Percentiles rank a stretch among this genome's conserved stretches.
Conservation (phyloP, 768 basidiomycete species). For the Psilocybe azurescens region DNA sequence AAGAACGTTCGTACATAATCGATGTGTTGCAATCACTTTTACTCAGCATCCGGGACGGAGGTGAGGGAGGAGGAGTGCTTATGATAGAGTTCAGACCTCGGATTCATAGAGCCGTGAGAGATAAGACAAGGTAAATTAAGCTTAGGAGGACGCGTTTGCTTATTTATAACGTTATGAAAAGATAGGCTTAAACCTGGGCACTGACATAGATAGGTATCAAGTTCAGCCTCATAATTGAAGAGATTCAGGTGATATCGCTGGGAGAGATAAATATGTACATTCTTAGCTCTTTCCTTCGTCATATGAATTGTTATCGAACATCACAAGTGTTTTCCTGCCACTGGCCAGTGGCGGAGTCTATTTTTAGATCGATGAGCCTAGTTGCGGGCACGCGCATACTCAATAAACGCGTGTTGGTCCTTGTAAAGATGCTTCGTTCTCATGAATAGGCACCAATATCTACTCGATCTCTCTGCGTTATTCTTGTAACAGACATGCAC, state of each 20-base stretch:
- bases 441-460: neutral
- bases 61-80: neutral
- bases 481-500: neutral
- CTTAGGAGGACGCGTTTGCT: neutral
- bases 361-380: neutral
- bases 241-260: neutral
- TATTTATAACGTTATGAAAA: neutral
- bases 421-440: neutral
- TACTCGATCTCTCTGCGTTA: neutral
- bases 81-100: neutral
- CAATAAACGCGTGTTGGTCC: constrained; percentile 16
- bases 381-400: constrained; percentile 12
- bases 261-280: neutral
- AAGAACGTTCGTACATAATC: too few species aligned
- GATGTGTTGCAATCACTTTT: too few species aligned
- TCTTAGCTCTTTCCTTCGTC: neutral
- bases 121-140: neutral
- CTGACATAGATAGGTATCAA: neutral
- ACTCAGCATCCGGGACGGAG: neutral
- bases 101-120: neutral
- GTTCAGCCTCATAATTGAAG: neutral
- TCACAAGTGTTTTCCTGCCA: neutral
- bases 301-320: neutral
- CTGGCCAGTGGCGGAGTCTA: neutral
- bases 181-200: too few species aligned